phyloP scores from a whole-genome alignment of 805 yeast genomes.

The Saccharomycopsis amapae region DNA sequence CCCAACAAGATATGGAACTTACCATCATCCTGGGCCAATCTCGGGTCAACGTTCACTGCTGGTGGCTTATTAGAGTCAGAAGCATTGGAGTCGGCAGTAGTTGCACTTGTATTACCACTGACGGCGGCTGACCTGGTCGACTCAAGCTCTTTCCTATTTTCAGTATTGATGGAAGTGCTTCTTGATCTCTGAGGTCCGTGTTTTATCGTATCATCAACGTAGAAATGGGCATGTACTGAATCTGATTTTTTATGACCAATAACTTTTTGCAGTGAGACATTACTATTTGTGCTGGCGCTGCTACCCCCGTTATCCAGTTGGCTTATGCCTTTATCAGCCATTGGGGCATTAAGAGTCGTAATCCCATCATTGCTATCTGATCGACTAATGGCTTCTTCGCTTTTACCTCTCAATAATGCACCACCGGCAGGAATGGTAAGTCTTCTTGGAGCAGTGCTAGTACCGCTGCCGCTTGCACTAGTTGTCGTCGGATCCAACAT shows the following conservation, averaged over 20 bases:
- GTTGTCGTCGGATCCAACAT: background rate
- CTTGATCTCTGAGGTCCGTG: slow-evolving; percentile 34
- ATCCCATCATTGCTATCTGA: no score
- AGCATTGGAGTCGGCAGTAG: background rate
- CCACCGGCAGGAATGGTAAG: slow-evolving; percentile 42
- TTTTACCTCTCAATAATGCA: slow-evolving; percentile 35
- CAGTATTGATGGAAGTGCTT: slow-evolving; percentile 29
- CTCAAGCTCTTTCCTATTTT: slow-evolving; percentile 13
- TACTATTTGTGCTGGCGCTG: slow-evolving; percentile 13
- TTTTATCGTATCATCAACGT: slow-evolving; percentile 59
- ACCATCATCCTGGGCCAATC: slow-evolving; percentile 75
- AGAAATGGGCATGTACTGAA: slow-evolving; percentile 75
- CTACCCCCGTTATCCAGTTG: no score
- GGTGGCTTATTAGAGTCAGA: slow-evolving; percentile 23
- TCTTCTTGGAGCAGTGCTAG: slow-evolving; percentile 13
- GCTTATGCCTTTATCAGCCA: no score
- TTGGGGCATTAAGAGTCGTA: no score
- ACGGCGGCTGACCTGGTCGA: background rate
- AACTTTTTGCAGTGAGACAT: background rate
- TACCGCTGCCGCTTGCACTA: no score
- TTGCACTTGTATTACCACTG: background rate
- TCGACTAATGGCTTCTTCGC: slow-evolving; percentile 2
- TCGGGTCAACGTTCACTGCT: slow-evolving; percentile 49
- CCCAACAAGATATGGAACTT: slow-evolving; percentile 81
- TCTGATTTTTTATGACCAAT: slow-evolving; percentile 42